Evolutionary conservation across 768 basidiomycete genomes (phyloP).

Genomic region (Epithele typhae): DNA sequence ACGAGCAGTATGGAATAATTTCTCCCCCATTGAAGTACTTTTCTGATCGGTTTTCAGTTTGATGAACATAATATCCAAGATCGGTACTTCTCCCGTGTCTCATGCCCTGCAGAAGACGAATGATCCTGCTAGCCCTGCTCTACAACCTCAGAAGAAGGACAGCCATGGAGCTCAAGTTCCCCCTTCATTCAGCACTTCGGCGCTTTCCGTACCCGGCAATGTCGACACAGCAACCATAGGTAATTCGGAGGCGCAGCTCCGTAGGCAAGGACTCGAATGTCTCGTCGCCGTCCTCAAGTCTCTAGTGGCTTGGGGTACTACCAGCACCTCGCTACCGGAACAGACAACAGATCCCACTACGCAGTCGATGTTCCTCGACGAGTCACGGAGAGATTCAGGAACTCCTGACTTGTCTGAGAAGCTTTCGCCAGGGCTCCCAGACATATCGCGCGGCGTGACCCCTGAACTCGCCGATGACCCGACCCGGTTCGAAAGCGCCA

Average conservation of each 20-base stretch:
- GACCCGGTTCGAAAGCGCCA: conserved; percentile 87
- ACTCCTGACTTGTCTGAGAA: conserved; percentile 58
- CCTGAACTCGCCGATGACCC: conserved; percentile 90
- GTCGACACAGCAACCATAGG: conserved; percentile 66
- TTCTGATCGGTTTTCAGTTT: conserved; percentile 40
- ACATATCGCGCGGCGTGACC: conserved; percentile 60
- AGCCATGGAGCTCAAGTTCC: conserved; percentile 42
- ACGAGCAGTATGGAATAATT: conserved; percentile 72
- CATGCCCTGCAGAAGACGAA: conserved; percentile 42
- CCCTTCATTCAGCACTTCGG: conserved; percentile 62
- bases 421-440: conserved; percentile 43
- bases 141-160: conserved; percentile 47
- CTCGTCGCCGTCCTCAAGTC: conserved; percentile 85
- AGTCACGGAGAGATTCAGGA: conserved; percentile 41
- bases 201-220: conserved; percentile 59
- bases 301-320: conserved; percentile 85
- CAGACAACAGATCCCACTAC: conserved; percentile 43
- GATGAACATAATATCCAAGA: conserved; percentile 95
- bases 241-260: conserved; percentile 77
- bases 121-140: conserved; percentile 60
- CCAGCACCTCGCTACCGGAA: conserved; percentile 29
- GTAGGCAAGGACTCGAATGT: conserved; percentile 92
- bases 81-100: conserved; percentile 58
- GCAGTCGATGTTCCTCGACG: conserved; percentile 49
- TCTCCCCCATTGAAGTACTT: conserved; percentile 3